These are phyloP conservation scores for Penicillium lagena DNA, from an alignment of 495 filamentous ascomycete genomes.

Conservation along the genomic window DNA sequence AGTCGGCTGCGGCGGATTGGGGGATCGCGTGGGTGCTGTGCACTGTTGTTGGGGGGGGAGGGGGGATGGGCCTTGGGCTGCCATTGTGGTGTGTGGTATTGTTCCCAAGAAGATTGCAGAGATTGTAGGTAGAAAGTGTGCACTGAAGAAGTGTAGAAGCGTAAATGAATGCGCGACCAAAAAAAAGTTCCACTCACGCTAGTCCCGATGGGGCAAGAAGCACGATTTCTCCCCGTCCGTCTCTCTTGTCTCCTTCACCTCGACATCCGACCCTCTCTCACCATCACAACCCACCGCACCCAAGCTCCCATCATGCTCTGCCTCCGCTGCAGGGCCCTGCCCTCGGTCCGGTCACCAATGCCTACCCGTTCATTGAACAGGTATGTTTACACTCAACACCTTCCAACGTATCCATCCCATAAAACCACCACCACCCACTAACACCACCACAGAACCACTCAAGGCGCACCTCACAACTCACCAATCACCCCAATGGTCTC, in stretches of 20 bases:
- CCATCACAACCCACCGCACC: neutral
- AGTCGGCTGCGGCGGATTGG: conserved; percentile 45
- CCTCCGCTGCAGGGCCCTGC: conserved; percentile 26
- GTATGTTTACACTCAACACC: conserved; percentile 7
- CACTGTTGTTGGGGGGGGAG: conserved; percentile 40
- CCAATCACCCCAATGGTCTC: conserved; percentile 1
- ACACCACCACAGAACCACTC: neutral
- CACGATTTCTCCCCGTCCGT: neutral
- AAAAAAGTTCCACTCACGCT: conserved; percentile 25
- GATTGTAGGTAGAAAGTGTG: neutral
- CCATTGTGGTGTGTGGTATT: conserved; percentile 25
- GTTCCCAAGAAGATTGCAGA: neutral
- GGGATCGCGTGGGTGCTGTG: conserved; percentile 40
- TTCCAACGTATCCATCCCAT: neutral
- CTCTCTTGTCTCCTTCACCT: neutral
- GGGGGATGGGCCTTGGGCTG: conserved; percentile 35
- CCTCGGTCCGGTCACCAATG: conserved; percentile 14
- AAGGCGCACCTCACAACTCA: too few species aligned
- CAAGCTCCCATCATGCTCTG: conserved; percentile 24
- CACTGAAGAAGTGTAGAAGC: conserved; percentile 2
- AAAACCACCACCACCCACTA: conserved; percentile 3
- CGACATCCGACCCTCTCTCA: too few species aligned
- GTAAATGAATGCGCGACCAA: conserved; percentile 10
- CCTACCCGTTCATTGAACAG: conserved; percentile 17
- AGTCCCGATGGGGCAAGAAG: conserved; percentile 13